Evolutionary conservation across 106 monocot genomes (phyloP).

Genomic region (Agapanthus africanus): DNA sequence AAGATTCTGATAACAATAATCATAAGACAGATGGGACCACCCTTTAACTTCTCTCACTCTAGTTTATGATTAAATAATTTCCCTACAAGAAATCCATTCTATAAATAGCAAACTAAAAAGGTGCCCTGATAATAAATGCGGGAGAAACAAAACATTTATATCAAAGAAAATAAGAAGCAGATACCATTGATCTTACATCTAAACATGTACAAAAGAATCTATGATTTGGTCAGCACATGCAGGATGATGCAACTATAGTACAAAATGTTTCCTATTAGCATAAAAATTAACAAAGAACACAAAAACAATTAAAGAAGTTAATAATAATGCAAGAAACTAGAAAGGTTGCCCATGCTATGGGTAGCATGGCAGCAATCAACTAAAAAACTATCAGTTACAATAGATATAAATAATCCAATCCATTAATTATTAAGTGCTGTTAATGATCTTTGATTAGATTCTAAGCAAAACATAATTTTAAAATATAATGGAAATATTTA

Average conservation of each 20-base stretch:
- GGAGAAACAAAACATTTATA: neutral
- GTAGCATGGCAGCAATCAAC: neutral
- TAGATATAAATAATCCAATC: neutral
- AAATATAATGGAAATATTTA: neutral
- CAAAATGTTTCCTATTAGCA: too few relatives aligned
- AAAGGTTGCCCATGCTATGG: neutral
- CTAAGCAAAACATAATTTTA: neutral
- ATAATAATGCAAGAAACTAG: neutral
- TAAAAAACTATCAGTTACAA: neutral
- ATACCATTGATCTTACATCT: neutral
- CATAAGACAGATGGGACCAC: neutral
- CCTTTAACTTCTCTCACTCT: neutral
- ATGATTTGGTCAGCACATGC: neutral
- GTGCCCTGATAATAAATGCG: neutral
- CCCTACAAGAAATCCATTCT: neutral
- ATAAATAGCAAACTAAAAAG: neutral
- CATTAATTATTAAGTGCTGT: neutral
- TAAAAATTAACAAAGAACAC: neutral
- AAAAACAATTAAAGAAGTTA: neutral
- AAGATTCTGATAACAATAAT: neutral
- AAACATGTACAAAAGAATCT: neutral
- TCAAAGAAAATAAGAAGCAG: neutral
- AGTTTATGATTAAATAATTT: neutral
- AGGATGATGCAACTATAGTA: neutral
- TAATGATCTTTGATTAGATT: neutral